Evolutionary conservation across 2,329 filamentous ascomycete genomes (phyloP).

Genomic region (Sclerotinia minor): DNA sequence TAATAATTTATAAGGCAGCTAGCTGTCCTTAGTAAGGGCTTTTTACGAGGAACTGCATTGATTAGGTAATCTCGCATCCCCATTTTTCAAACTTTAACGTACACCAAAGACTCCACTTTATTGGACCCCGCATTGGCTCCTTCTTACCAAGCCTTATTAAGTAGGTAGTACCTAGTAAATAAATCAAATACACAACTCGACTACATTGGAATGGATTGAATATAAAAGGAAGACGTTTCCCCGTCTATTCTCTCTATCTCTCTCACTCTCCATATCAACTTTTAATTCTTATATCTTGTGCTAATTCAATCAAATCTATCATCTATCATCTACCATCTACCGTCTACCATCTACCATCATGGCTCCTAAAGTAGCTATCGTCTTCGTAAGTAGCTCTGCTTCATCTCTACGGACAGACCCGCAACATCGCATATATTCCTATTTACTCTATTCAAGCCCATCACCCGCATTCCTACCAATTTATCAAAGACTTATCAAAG

Average conservation of each 20-base stretch:
- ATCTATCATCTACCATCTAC: neutral
- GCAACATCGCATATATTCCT: neutral
- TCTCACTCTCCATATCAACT: neutral
- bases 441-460: neutral
- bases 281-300: no score
- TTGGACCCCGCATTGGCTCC: neutral
- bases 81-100: no score
- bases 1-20: no score
- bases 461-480: neutral
- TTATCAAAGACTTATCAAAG: neutral
- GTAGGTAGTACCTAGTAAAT: no score
- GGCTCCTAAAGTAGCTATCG: slow-evolving; percentile 89
- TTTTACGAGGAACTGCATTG: no score
- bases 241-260: slow-evolving; percentile 43
- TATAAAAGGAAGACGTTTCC: slow-evolving; percentile 4
- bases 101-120: no score
- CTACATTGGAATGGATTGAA: neutral
- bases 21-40: no score
- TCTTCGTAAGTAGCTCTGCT: slow-evolving; percentile 64
- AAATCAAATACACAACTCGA: neutral
- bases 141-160: neutral
- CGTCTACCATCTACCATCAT: slow-evolving; percentile 48
- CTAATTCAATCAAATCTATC: neutral
- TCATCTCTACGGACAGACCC: neutral
- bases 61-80: no score